phyloP scores from a whole-genome alignment of 306 rosid genomes.

The Benincasa hispida region DNA sequence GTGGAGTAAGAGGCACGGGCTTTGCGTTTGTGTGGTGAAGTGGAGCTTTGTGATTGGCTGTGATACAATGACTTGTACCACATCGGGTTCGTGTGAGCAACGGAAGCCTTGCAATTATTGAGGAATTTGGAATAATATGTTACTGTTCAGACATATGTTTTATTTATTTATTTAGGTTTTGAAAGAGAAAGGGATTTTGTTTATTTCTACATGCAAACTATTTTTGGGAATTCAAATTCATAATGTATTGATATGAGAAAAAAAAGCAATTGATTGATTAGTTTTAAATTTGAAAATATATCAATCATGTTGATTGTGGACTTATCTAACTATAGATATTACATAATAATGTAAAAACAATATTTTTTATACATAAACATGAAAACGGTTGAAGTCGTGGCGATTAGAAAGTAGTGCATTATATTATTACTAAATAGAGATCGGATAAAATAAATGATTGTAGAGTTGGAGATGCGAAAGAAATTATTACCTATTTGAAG shows the following conservation, averaged over 20 bases:
- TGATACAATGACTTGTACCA: neutral
- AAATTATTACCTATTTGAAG: too few relatives aligned
- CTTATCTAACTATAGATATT: neutral
- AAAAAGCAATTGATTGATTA: neutral
- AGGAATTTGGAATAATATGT: neutral
- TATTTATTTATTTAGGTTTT: neutral
- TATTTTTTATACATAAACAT: neutral
- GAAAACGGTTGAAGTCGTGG: neutral
- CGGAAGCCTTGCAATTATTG: neutral
- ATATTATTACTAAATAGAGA: neutral
- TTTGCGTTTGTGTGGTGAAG: neutral
- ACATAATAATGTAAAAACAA: neutral
- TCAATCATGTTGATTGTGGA: neutral
- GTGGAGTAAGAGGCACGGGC: slow-evolving; percentile 2
- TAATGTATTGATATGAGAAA: neutral
- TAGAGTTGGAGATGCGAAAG: neutral
- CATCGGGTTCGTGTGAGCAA: neutral
- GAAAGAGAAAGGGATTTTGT: neutral
- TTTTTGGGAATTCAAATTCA: neutral
- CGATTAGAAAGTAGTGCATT: too few relatives aligned
- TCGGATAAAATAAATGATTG: neutral
- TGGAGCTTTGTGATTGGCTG: neutral
- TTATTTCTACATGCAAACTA: neutral
- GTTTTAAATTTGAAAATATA: neutral
- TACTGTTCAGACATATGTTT: too few relatives aligned